These are phyloP conservation scores for Phytophthora podocarpi DNA, from an alignment of 352 stramenopile species.

Conservation along the genomic window DNA sequence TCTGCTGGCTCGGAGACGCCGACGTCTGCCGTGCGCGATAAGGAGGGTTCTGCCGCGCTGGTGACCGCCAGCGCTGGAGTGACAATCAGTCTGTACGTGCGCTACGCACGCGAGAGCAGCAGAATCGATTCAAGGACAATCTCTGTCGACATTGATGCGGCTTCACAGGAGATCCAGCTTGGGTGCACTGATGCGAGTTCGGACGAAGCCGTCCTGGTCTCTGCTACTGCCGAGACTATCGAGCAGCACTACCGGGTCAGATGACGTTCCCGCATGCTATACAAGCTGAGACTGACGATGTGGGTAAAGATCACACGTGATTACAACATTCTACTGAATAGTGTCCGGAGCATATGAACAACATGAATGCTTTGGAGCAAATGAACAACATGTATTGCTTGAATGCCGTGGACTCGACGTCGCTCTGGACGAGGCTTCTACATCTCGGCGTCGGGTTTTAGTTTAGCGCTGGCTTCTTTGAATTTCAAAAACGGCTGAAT, in stretches of 20 bases:
- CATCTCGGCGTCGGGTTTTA: neutral
- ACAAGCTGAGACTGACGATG: conserved; percentile 60
- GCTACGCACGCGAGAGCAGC: conserved; percentile 16
- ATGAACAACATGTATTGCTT: no score
- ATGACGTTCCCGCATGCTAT: conserved; percentile 41
- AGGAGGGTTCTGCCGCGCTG: conserved; percentile 6
- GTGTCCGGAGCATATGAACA: neutral
- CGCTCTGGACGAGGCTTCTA: no score
- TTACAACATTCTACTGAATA: conserved; percentile 65
- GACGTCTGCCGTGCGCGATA: neutral
- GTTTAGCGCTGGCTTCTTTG: conserved; percentile 7
- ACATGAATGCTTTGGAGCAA: no score
- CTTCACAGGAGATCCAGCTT: conserved; percentile 51
- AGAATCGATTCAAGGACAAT: conserved; percentile 33
- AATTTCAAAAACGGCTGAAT: conserved; percentile 14
- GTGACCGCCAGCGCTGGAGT: neutral
- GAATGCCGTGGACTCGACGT: no score
- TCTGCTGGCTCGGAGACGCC: no score
- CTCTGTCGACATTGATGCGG: conserved; percentile 43
- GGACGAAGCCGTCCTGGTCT: conserved; percentile 25
- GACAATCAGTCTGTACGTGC: conserved; percentile 20
- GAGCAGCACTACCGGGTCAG: conserved; percentile 34
- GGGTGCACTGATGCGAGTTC: conserved; percentile 20
- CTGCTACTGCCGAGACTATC: conserved; percentile 18
- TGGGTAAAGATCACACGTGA: conserved; percentile 55